These are phyloP conservation scores for Luvunga scandens DNA, from an alignment of 345 rosid genomes.

Conservation along the genomic window DNA sequence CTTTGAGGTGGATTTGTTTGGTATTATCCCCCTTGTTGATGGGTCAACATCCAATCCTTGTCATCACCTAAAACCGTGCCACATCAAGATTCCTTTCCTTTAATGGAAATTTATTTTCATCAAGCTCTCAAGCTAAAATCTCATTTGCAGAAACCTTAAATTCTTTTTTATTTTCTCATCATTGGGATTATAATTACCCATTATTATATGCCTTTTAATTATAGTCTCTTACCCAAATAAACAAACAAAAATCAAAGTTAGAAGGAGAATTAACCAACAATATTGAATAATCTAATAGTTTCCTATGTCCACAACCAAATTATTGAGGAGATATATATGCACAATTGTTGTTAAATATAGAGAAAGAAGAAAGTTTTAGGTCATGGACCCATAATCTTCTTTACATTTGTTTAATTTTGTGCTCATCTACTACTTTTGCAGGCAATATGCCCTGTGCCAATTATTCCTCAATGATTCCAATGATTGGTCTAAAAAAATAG, in stretches of 20 bases:
- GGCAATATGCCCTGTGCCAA: slow-evolving; percentile 30
- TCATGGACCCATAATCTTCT: slow-evolving; percentile 32
- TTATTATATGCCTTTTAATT: slow-evolving; percentile 1
- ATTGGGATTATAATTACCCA: slow-evolving; percentile 7
- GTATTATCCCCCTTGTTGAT: slow-evolving; percentile 90
- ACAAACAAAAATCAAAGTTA: neutral
- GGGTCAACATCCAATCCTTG: slow-evolving; percentile 89
- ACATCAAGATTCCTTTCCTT: slow-evolving; percentile 72
- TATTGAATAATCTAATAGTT: neutral
- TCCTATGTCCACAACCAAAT: slow-evolving; percentile 22
- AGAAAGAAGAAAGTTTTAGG: slow-evolving; percentile 16
- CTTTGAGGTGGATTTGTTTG: slow-evolving; percentile 63
- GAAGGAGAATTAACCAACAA: neutral
- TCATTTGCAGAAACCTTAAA: slow-evolving; percentile 2
- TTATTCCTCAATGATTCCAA: slow-evolving; percentile 41
- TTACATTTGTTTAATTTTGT: slow-evolving; percentile 29
- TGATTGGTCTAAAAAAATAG: slow-evolving; percentile 35
- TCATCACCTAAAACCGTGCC: slow-evolving; percentile 97
- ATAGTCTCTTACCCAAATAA: neutral
- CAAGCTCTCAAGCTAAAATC: neutral
- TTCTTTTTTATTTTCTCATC: neutral
- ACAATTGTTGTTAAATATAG: neutral
- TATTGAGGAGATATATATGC: slow-evolving; percentile 17
- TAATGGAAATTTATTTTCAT: slow-evolving; percentile 32
- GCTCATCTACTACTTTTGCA: slow-evolving; percentile 33